Percentiles rank a stretch among this genome's conserved stretches.
Conservation (phyloP, 768 basidiomycete genomes). For the Leccinum olivaceopallidum region DNA sequence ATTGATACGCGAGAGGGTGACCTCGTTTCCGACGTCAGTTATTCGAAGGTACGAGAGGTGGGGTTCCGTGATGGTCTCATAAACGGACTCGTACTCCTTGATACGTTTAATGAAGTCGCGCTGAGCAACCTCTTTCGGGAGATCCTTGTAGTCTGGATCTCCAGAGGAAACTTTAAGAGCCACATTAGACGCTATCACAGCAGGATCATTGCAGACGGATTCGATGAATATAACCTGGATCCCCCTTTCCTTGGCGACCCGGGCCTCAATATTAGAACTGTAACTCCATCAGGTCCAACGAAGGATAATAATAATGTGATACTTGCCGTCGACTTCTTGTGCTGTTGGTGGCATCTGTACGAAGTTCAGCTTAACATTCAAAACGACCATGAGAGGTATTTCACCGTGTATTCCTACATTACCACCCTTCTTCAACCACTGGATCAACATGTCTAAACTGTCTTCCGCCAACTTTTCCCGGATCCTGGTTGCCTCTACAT, state of each 20-base stretch:
- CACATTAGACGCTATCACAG: constrained; percentile 92
- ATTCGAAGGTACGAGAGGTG: constrained; percentile 90
- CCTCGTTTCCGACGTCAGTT: constrained; percentile 89
- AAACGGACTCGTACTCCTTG: constrained; percentile 90
- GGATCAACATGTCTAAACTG: constrained; percentile 91
- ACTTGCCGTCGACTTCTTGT: constrained; percentile 69
- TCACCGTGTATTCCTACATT: constrained; percentile 97
- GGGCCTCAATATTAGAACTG: constrained; percentile 81
- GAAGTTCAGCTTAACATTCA: neutral
- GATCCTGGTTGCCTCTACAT: constrained; percentile 69
- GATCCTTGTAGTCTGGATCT: constrained; percentile 96
- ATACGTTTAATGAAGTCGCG: constrained; percentile 91
- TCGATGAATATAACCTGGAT: constrained; percentile 92
- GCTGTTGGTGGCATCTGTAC: constrained; percentile 93
- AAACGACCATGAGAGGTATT: constrained; percentile 15
- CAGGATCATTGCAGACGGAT: constrained; percentile 92
- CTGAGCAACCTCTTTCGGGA: constrained; percentile 81
- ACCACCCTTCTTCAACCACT: constrained; percentile 92
- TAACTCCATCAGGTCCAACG: constrained; percentile 3
- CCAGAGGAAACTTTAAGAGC: constrained; percentile 95
- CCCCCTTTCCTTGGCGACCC: constrained; percentile 84
- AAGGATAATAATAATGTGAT: neutral
- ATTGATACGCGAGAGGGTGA: constrained; percentile 82
- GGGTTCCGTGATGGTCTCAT: constrained; percentile 92
- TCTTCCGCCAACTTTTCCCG: constrained; percentile 88